Conservation (phyloP, 805 yeast species). For the Yarrowia sp. region DNA sequence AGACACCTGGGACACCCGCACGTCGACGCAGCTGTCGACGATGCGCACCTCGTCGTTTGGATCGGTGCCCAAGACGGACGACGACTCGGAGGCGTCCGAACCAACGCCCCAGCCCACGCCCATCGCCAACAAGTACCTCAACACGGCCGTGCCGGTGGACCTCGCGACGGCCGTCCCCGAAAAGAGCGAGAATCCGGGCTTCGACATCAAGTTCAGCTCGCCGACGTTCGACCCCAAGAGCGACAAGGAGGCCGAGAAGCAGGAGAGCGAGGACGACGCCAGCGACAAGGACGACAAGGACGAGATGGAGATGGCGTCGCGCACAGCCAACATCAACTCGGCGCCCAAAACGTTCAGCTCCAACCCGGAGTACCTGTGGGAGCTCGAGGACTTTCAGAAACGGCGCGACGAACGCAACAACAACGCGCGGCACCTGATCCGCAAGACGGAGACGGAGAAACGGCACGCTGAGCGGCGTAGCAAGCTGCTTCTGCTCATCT, state of each 20-base stretch:
- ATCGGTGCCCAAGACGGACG: neutral
- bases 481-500: neutral
- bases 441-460: neutral
- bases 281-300: neutral
- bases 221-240: neutral
- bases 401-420: conserved; percentile 1
- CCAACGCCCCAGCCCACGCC: conserved; percentile 7
- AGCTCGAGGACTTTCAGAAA: conserved; percentile 15
- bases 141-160: neutral
- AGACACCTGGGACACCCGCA: conserved; percentile 20
- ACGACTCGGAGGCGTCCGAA: neutral
- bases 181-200: neutral
- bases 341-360: neutral
- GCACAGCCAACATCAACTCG: conserved; percentile 3
- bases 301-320: neutral
- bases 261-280: neutral
- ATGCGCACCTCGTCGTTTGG: conserved; percentile 6
- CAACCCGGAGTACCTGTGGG: conserved; percentile 20
- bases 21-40: neutral
- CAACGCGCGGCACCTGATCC: neutral
- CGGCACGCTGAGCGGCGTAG: conserved; percentile 5
- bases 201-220: conserved; percentile 16
- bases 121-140: conserved; percentile 17
- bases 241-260: neutral
- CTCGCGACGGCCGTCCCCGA: neutral